Evolutionary conservation across 2,329 filamentous ascomycete species (phyloP), one percentile per base, ranked within the genome.

Genomic region (Huntiella omanensis): DNA sequence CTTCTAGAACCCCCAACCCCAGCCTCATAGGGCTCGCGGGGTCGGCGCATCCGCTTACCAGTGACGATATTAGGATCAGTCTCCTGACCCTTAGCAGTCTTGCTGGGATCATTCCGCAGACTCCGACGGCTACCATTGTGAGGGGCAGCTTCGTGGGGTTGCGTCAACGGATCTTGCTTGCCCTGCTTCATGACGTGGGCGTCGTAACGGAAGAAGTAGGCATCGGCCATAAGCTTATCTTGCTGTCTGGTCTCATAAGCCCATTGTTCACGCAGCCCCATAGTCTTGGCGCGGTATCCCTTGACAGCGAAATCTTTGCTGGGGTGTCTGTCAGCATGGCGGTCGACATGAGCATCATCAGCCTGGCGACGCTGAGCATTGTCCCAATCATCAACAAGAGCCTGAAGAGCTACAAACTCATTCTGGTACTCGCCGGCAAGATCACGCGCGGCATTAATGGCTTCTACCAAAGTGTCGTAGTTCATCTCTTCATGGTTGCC

Each of bases 141-240:
- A 16, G 55, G 56, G 33, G 63, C 61, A 17, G 46, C 47, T 35
- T 51, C 51, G 19, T 49, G 42, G 7, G 44, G 43, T 52, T 77
- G 73, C 7, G 64, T 66, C 33, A 70, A 60, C 1, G 73, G 71
- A 49, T 77, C 72, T 55, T 80, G 76, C 33, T 64, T 63, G 15
- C 73, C 73, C 49, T 77, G 64, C 57, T 71, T 72, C 50, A 66
- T 67, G 2, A 68, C 66, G 44, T 73, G 69, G 7, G 69, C 64
- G 52, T 77, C 73, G 52, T 77, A 74, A 50, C 75, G 70, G 53
- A 77, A 77, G 12, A 70, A 68, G 54, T 77, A 79, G 1, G 68
- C 64, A 50, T 70, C 64, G 5, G 75, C 73, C 66, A 73, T 71
- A 50, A 75, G 63, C 47, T 64, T 64, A 58, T 77, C 73, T 55